Evolutionary conservation across 176 grass and related monocot species (phyloP), one percentile per base, ranked within the genome.

Genomic region (Panicum miliaceum): DNA sequence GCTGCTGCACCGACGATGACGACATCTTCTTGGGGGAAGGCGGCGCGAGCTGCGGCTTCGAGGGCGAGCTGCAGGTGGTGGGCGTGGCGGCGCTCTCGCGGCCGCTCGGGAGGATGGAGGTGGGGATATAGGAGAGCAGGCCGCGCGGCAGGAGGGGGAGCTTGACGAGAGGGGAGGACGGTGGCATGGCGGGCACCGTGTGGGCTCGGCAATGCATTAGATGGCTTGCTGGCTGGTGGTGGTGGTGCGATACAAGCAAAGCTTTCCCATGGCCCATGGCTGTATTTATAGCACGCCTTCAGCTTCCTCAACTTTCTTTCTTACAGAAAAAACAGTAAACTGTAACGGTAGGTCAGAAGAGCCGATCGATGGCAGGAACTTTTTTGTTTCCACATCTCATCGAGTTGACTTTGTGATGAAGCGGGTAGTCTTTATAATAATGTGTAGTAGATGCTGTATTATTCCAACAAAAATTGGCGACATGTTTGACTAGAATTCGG

Each of bases 41-140:
- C 14, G 62, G 59, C 14, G 74, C 10, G 4, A 71, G 18, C 18
- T 29, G 29, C 29, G 84, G 23, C n/a, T 35, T 35, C 18, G 73
- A 29, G 10, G 67, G 51, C 5, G 41, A 66, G 18, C 35, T 29
- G 43, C n/a, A n/a, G n/a, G 20, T 16, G 57, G 69, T 29, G 52
- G 53, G 9, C 9, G 27, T 7, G 0, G 26, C 43, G 23, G 42
- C 3, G 45, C 45, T 34, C 25, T 54, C 70, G 57, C 73, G 29
- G 73, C 56, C 65, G 4, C 78, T 62, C 7, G 84, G 88, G 47
- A 90, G 79, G 84, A 90, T 86, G 79, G 79, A 90, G 74, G 79
- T 48, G 48, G 68, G 80, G 75, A 87, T 68, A 80, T 83, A 86
- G 38, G 84, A 90, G 80, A 90, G 84, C 80, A 90, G 67, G 80